Base-by-base conservation (phyloP, 192 early-diverging fungal genomes). In the Coemansia sp. region DNA sequence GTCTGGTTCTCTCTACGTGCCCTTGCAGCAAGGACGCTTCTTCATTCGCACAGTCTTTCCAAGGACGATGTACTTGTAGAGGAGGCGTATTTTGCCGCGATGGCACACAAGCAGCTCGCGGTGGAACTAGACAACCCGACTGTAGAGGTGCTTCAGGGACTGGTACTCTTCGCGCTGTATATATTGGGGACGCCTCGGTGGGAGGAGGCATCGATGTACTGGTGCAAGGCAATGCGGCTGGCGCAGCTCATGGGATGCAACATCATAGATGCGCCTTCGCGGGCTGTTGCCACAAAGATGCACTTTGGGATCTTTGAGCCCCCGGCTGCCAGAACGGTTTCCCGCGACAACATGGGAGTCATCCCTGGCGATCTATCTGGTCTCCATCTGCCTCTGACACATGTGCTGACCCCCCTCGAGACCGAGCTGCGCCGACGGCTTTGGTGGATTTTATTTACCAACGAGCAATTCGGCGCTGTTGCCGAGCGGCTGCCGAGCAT, bases 171-270 rank as follows among this genome's bases (percentile, higher is more conserved):
- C 17, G 69, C 79, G 33, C 62, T 81, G 13, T 81, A 72, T 33
- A 67, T 76, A 10, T 62, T 73, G 56, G 74, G 74, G 33, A 76
- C 73, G 42, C 74, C 73, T 22, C 69, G 71, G 32, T 81, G 73
- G 73, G 69, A 81, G 36, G 74, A 81, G 42, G 70, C 74, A n/a
- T 76, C 73, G 25, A 81, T 81, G 74, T 81, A 76, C 64, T 81
- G 79, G 79, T 81, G 79, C 74, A 72, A 81, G 65, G 79, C 79
- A 6, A 73, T 63, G 32, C 69, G 79, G 2, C 57, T 81, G 35
- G 79, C 79, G 35, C 79, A 76, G 63, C 70, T 76, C 38, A 68
- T 81, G 63, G 74, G 73, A 60, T 76, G 58, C 43, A 73, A 81
- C 25, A 62, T 67, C 45, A 68, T 81, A 33, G 79, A 81, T 45